phyloP scores from a whole-genome alignment of 2,329 filamentous ascomycete species.

The Colletotrichum australisinense region DNA sequence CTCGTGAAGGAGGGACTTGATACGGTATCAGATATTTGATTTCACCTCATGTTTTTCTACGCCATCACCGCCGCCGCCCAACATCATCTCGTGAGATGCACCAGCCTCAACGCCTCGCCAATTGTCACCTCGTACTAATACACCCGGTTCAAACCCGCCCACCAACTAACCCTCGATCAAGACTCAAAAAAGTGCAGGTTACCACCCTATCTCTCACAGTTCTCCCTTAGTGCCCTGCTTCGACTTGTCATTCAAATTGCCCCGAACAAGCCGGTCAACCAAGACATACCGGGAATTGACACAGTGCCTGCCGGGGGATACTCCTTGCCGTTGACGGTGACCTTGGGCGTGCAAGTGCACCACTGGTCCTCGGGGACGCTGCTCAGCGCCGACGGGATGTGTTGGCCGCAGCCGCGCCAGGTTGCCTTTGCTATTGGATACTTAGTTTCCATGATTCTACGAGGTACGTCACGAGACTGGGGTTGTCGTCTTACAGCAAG shows the following conservation, averaged over 20 bases:
- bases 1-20: background rate
- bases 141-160: background rate
- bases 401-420: constrained; percentile 62
- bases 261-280: constrained; percentile 42
- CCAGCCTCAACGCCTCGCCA: constrained; percentile 9
- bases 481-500: constrained; percentile 50
- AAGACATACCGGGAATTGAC: constrained; percentile 52
- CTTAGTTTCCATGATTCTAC: background rate
- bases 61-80: background rate
- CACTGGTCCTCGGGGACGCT: constrained; percentile 57
- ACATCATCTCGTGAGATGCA: background rate
- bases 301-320: constrained; percentile 58
- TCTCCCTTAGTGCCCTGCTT: constrained; percentile 27
- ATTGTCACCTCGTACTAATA: constrained; percentile 1
- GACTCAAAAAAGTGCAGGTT: no score
- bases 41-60: background rate
- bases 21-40: background rate
- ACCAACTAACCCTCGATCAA: background rate
- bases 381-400: constrained; percentile 57
- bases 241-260: constrained; percentile 31
- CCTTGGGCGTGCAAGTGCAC: constrained; percentile 59
- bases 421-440: constrained; percentile 55
- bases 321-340: constrained; percentile 55
- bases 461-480: background rate
- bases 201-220: background rate